phyloP scores from a whole-genome alignment of 129 eudicot genomes.

The Dittrichia graveolens region DNA sequence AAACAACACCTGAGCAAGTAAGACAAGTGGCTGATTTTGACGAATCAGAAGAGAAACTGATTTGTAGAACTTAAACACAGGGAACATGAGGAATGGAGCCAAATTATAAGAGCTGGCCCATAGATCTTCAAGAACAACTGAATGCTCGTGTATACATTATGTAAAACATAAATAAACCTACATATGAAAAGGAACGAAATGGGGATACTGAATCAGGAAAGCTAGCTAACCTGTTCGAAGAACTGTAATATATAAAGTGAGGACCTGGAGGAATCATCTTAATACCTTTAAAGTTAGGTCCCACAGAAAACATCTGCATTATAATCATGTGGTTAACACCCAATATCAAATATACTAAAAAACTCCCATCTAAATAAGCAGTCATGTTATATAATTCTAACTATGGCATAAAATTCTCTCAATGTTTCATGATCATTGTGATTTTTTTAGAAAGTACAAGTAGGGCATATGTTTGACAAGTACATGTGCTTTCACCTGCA shows the following conservation, averaged over 20 bases:
- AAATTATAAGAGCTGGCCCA: neutral
- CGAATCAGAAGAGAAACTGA: neutral
- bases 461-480: too few relatives aligned
- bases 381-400: neutral
- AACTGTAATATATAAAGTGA: slow-evolving; percentile 77
- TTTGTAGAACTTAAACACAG: neutral
- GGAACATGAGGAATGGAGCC: neutral
- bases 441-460: too few relatives aligned
- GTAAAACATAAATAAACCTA: neutral
- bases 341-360: slow-evolving; percentile 1
- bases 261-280: slow-evolving; percentile 99
- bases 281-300: slow-evolving; percentile 82
- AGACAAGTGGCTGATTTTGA: neutral
- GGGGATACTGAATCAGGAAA: neutral
- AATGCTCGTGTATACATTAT: too few relatives aligned
- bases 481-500: too few relatives aligned
- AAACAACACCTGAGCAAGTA: neutral
- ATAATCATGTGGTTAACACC: slow-evolving; percentile 10
- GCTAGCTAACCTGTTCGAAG: slow-evolving; percentile 66
- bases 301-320: slow-evolving; percentile 75
- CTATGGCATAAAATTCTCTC: neutral
- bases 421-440: neutral
- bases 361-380: neutral
- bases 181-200: neutral
- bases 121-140: too few relatives aligned